Evolutionary conservation across 2,329 filamentous ascomycete genomes (phyloP).

Genomic region (Dothistroma septosporum): DNA sequence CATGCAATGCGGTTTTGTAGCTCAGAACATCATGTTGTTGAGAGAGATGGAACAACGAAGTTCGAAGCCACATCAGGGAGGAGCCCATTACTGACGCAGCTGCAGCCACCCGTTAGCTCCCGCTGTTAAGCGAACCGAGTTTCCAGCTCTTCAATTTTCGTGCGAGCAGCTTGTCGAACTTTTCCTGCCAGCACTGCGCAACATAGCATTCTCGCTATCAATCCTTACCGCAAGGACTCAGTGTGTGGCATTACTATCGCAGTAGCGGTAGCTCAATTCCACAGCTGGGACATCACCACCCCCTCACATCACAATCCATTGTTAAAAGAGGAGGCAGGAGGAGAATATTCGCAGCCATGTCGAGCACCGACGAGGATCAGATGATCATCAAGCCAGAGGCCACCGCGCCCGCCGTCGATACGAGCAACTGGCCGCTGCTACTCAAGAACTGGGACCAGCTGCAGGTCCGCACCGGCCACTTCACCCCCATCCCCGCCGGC

Average conservation of each 20-base stretch:
- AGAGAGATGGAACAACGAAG: too few relatives aligned
- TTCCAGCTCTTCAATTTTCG: not conserved
- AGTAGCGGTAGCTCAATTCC: constrained; percentile 11
- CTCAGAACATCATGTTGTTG: not conserved
- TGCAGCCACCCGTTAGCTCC: not conserved
- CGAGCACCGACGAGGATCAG: constrained; percentile 54
- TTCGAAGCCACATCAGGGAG: too few relatives aligned
- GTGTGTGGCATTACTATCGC: constrained; percentile 14
- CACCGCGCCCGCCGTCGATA: constrained; percentile 71
- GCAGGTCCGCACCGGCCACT: constrained; percentile 89
- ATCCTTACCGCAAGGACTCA: constrained; percentile 13
- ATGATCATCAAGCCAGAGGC: constrained; percentile 91
- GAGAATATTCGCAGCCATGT: constrained; percentile 27
- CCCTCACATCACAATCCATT: not conserved
- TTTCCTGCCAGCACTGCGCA: not conserved
- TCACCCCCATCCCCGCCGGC: constrained; percentile 91
- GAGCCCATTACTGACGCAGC: too few relatives aligned
- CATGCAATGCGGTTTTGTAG: not conserved
- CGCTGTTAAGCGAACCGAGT: not conserved
- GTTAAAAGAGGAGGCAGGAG: not conserved
- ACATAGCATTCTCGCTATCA: constrained; percentile 1
- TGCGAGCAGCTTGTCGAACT: not conserved
- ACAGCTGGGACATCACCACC: constrained; percentile 11
- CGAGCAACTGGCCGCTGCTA: constrained; percentile 85
- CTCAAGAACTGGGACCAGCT: constrained; percentile 95